phyloP scores from a whole-genome alignment of 108 stramenopile species.

The Pseudonitzschia pungens region DNA sequence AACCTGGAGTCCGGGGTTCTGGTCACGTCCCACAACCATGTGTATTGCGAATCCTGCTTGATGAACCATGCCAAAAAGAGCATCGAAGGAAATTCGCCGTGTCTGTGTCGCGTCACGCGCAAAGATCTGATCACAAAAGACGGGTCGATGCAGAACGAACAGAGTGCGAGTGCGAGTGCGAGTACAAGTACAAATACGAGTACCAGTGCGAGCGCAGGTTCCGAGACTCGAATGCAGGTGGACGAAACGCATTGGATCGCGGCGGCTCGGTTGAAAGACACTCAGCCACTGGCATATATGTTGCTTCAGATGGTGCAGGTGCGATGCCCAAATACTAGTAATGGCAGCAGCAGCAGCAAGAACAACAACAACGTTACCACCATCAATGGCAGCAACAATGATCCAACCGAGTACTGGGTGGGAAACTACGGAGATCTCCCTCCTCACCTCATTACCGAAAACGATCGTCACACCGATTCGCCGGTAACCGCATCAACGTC shows the following conservation, averaged over 20 bases:
- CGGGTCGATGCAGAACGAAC: not conserved
- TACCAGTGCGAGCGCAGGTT: no score
- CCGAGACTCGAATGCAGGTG: constrained; percentile 7
- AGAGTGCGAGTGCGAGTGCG: no score
- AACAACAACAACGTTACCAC: not conserved
- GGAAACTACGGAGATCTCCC: constrained; percentile 36
- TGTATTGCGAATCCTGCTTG: constrained; percentile 39
- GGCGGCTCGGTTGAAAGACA: constrained; percentile 13
- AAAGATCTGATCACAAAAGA: constrained; percentile 15
- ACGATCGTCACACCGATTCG: not conserved
- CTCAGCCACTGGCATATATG: constrained; percentile 41
- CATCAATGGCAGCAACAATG: not conserved
- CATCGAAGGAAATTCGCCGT: constrained; percentile 10
- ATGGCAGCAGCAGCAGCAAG: not conserved
- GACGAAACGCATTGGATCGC: constrained; percentile 7
- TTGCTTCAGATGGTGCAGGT: constrained; percentile 40
- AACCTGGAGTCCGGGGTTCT: constrained; percentile 44
- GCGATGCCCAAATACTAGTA: constrained; percentile 5
- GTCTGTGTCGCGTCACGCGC: constrained; percentile 23
- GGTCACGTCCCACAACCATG: constrained; percentile 36
- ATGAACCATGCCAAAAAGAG: constrained; percentile 18
- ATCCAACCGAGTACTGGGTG: constrained; percentile 16
- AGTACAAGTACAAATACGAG: no score
- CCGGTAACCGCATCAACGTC: not conserved
- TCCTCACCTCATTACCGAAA: constrained; percentile 13